Conservation (phyloP, 306 rosid species). For the Begonia peltatifolia region DNA sequence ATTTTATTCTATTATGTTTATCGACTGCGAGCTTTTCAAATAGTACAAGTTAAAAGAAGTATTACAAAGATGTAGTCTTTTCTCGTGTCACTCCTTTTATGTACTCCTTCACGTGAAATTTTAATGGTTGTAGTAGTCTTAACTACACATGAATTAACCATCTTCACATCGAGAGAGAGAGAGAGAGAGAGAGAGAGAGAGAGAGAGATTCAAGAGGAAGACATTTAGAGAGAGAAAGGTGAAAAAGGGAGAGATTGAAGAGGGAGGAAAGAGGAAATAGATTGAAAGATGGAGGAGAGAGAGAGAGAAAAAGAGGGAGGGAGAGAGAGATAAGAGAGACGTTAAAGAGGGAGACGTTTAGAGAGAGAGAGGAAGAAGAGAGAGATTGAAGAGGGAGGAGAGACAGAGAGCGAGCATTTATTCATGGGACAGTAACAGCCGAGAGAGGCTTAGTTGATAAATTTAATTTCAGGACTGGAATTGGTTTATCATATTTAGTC, state of each 20-base stretch:
- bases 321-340: background rate
- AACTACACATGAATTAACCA: slow-evolving; percentile 4
- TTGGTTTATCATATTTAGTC: background rate
- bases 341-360: too few species aligned
- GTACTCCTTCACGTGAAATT: slow-evolving; percentile 1
- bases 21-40: too few species aligned
- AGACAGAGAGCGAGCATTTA: background rate
- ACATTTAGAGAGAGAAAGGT: background rate
- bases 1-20: too few species aligned
- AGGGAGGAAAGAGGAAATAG: background rate
- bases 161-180: background rate
- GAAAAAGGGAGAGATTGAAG: too few species aligned
- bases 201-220: background rate
- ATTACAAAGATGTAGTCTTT: too few species aligned
- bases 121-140: background rate
- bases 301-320: background rate
- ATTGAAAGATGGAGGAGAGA: too few species aligned
- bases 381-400: background rate
- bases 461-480: slow-evolving; percentile 2
- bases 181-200: background rate
- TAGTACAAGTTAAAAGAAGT: too few species aligned
- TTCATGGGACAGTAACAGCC: background rate
- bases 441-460: slow-evolving; percentile 7
- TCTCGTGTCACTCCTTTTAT: background rate
- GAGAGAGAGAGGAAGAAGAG: background rate